phyloP scores from a whole-genome alignment of 1,139 yeast genomes.

The Candida albicans region DNA sequence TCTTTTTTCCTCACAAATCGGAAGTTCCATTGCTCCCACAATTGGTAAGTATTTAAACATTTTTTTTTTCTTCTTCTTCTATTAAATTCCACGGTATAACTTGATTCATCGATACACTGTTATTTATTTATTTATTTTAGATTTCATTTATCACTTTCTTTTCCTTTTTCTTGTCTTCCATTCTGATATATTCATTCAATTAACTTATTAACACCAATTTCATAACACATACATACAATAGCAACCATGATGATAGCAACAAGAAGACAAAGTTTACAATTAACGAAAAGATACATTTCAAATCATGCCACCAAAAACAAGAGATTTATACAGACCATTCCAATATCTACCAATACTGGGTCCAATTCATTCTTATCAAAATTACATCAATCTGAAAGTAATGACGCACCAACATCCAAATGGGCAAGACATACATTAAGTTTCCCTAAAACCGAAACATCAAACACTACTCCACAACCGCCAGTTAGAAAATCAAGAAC shows the following conservation, averaged over 20 bases:
- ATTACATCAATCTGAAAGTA: constrained; percentile 21
- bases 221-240: not conserved
- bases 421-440: constrained; percentile 25
- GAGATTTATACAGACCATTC: constrained; percentile 46
- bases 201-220: not conserved
- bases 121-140: not conserved
- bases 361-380: constrained; percentile 28
- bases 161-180: not conserved
- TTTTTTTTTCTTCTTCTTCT: not conserved
- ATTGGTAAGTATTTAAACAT: not conserved
- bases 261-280: constrained; percentile 8
- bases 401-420: constrained; percentile 16
- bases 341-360: constrained; percentile 22
- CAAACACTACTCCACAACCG: constrained; percentile 7
- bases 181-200: not conserved
- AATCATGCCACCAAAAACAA: constrained; percentile 23
- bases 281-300: constrained; percentile 11
- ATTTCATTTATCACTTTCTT: not conserved
- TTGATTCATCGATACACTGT: not conserved
- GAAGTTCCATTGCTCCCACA: not conserved
- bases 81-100: not conserved
- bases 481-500: constrained; percentile 39
- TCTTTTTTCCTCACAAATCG: not conserved
- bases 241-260: constrained; percentile 10
- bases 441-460: constrained; percentile 9